Percentiles rank a stretch among this genome's conserved stretches.
These are phyloP conservation scores for Clonostachys byssicola DNA, from an alignment of 2,329 filamentous ascomycete species.

Conservation along the genomic window DNA sequence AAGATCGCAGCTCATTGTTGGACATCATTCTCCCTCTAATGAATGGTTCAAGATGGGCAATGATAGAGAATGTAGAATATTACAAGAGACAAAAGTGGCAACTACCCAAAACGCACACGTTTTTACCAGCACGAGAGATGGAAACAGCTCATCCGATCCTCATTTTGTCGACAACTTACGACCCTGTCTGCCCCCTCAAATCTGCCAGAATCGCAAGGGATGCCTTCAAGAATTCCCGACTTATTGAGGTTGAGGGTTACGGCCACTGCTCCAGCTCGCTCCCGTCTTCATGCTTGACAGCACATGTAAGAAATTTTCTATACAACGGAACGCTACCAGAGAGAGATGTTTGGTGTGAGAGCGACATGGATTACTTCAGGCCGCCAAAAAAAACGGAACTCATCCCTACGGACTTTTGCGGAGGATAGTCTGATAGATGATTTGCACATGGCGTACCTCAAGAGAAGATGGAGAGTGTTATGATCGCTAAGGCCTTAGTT, in stretches of 20 bases:
- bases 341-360: slow-evolving; percentile 24
- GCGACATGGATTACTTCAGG: slow-evolving; percentile 29
- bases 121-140: slow-evolving; percentile 20
- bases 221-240: slow-evolving; percentile 26
- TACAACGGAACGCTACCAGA: slow-evolving; percentile 27
- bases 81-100: slow-evolving; percentile 21
- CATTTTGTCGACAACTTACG: slow-evolving; percentile 20
- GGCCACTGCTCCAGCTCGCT: slow-evolving; percentile 33
- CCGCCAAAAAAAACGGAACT: too few relatives aligned
- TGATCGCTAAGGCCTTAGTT: too few relatives aligned
- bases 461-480: too few relatives aligned
- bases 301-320: slow-evolving; percentile 28
- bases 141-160: slow-evolving; percentile 21
- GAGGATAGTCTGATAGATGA: too few relatives aligned
- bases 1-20: slow-evolving; percentile 13
- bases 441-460: too few relatives aligned
- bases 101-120: slow-evolving; percentile 19
- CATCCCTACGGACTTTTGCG: too few relatives aligned
- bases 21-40: slow-evolving; percentile 12
- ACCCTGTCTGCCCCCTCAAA: slow-evolving; percentile 46
- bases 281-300: slow-evolving; percentile 27
- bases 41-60: slow-evolving; percentile 22
- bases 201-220: slow-evolving; percentile 27
- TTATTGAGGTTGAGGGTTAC: slow-evolving; percentile 35
- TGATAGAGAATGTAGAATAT: slow-evolving; percentile 18